Conservation (phyloP, 2,329 filamentous ascomycete genomes). For the Colletotrichum musae region DNA sequence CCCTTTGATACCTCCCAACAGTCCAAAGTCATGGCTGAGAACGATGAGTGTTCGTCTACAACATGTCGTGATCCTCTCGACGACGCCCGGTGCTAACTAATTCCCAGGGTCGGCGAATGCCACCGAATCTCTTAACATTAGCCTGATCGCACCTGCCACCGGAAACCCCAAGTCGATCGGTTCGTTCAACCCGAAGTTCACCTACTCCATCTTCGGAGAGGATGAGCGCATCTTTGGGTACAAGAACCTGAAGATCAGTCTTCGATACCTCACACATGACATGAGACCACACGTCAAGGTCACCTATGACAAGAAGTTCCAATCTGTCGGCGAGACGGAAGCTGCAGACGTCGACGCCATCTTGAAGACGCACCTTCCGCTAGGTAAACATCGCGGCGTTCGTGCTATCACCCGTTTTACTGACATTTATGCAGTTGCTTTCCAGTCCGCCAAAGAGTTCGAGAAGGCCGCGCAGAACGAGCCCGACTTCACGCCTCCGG, state of each 20-base stretch:
- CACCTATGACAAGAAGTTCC: constrained; percentile 80
- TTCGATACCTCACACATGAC: constrained; percentile 78
- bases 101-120: constrained; percentile 69
- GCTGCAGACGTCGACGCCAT: constrained; percentile 78
- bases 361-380: constrained; percentile 77
- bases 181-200: constrained; percentile 87
- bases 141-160: constrained; percentile 66
- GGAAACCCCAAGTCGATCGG: constrained; percentile 70
- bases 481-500: constrained; percentile 78
- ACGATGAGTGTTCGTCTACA: constrained; percentile 31
- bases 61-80: background rate
- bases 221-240: constrained; percentile 94
- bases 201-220: constrained; percentile 94
- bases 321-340: constrained; percentile 75
- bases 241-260: constrained; percentile 81
- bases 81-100: constrained; percentile 3
- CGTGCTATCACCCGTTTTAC: background rate
- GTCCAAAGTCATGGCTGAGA: constrained; percentile 29
- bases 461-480: constrained; percentile 61
- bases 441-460: constrained; percentile 74
- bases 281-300: constrained; percentile 84
- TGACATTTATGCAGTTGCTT: constrained; percentile 68
- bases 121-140: constrained; percentile 75
- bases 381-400: constrained; percentile 62
- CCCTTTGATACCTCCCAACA: background rate